Conservation (phyloP, 1,284 basidiomycete genomes). For the Pisolithus thermaeus region DNA sequence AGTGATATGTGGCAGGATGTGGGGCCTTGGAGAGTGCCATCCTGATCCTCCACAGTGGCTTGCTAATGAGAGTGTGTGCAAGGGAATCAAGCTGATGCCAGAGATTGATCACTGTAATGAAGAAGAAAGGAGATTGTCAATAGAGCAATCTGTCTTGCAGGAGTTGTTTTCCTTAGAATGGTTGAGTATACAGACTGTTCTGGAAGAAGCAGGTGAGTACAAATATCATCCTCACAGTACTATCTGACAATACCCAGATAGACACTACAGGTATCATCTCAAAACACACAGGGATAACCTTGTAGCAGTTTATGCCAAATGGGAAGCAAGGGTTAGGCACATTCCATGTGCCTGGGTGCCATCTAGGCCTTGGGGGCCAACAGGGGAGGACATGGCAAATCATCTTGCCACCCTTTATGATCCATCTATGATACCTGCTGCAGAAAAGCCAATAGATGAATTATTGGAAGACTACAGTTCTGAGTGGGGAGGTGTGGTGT, state of each 20-base stretch:
- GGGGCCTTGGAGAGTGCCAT: conserved; percentile 3
- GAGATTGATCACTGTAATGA: too few species aligned
- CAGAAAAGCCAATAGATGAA: neutral
- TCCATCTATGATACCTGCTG: neutral
- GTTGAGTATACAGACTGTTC: neutral
- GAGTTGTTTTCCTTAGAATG: too few species aligned
- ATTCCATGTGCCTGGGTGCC: neutral
- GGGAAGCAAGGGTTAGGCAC: neutral
- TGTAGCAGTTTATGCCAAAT: neutral
- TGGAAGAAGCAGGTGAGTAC: neutral
- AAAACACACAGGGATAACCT: neutral
- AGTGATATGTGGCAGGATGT: too few species aligned
- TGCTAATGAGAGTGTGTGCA: too few species aligned
- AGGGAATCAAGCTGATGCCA: too few species aligned
- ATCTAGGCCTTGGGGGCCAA: neutral
- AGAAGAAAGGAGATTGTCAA: too few species aligned
- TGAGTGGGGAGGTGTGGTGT: neutral
- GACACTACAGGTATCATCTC: neutral
- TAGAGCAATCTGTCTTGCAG: too few species aligned
- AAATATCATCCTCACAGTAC: neutral
- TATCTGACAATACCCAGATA: neutral
- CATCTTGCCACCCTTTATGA: neutral
- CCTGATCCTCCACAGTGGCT: too few species aligned
- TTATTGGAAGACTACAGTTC: neutral
- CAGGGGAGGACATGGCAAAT: neutral